These are phyloP conservation scores for Lithospermum erythrorhizon DNA, from an alignment of 257 asterid genomes.

Conservation along the genomic window DNA sequence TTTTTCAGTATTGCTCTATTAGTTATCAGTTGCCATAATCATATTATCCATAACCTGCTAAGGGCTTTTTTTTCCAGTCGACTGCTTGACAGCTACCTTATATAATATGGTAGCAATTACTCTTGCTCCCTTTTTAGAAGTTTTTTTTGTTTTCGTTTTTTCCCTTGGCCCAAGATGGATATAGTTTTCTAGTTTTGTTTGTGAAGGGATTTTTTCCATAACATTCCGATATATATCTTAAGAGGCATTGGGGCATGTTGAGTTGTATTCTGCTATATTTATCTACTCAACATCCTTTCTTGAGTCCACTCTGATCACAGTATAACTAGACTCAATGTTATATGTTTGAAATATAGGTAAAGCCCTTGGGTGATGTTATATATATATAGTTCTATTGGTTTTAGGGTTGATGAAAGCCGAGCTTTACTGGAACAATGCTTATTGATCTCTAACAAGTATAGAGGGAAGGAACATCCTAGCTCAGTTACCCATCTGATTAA, in stretches of 20 bases:
- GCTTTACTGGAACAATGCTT: conserved; percentile 62
- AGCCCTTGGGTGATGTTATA: no score
- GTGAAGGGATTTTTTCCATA: no score
- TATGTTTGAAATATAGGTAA: no score
- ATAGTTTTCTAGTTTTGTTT: no score
- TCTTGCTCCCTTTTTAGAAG: not conserved
- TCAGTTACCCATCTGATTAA: conserved; percentile 70
- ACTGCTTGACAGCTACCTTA: not conserved
- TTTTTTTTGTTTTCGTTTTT: no score
- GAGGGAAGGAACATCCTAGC: conserved; percentile 71
- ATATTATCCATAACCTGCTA: not conserved
- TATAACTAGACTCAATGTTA: no score
- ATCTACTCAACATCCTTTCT: no score
- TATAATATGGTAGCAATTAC: not conserved
- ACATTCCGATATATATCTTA: no score
- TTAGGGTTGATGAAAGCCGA: conserved; percentile 78
- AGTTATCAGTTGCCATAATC: not conserved
- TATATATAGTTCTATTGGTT: not conserved
- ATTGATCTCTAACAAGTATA: conserved; percentile 40
- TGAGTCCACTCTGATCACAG: no score
- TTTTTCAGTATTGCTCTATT: not conserved
- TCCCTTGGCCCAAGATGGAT: no score
- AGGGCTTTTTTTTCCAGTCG: not conserved
- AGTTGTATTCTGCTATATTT: no score
- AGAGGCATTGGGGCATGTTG: no score